Evolutionary conservation across 495 filamentous ascomycete species (phyloP).

Genomic region (Penicillium soppii): DNA sequence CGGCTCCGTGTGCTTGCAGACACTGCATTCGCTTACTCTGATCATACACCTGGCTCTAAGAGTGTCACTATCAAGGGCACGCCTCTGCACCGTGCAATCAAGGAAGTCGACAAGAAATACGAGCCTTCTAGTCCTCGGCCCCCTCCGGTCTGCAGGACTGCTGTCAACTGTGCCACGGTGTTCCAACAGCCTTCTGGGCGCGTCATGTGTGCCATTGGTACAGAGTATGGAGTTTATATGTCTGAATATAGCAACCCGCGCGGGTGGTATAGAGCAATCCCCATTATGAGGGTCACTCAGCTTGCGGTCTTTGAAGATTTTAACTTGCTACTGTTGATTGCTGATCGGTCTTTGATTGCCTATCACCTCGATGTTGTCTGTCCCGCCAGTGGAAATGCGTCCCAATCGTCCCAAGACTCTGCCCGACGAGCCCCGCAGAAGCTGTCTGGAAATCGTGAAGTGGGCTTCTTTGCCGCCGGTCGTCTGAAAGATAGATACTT

Average conservation of each 20-base stretch:
- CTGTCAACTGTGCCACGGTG: slow-evolving; percentile 88
- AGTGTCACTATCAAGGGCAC: slow-evolving; percentile 77
- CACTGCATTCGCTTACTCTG: slow-evolving; percentile 82
- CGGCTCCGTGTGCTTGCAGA: slow-evolving; percentile 89
- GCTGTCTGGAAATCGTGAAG: slow-evolving; percentile 81
- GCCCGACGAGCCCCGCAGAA: slow-evolving; percentile 82
- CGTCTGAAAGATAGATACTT: slow-evolving; percentile 95
- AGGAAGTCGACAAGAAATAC: slow-evolving; percentile 78
- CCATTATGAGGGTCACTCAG: slow-evolving; percentile 76
- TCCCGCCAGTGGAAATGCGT: slow-evolving; percentile 62
- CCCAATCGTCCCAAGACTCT: slow-evolving; percentile 54
- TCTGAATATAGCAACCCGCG: slow-evolving; percentile 82
- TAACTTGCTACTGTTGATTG: slow-evolving; percentile 82
- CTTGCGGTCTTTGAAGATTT: slow-evolving; percentile 95
- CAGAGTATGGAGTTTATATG: slow-evolving; percentile 89
- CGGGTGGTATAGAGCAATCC: slow-evolving; percentile 83
- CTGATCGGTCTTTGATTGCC: slow-evolving; percentile 88
- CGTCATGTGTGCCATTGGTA: slow-evolving; percentile 91
- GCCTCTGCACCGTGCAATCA: slow-evolving; percentile 85
- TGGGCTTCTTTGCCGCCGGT: slow-evolving; percentile 92
- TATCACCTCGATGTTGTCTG: slow-evolving; percentile 92
- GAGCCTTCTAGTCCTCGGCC: slow-evolving; percentile 63
- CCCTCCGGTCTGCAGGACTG: slow-evolving; percentile 72
- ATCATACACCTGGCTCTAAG: slow-evolving; percentile 50
- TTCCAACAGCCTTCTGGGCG: slow-evolving; percentile 75